Evolutionary conservation across 225 moss, liverwort and hornwort species (phyloP), one percentile per base, ranked within the genome.

Genomic region (Pseudisothecium myosuroides): DNA sequence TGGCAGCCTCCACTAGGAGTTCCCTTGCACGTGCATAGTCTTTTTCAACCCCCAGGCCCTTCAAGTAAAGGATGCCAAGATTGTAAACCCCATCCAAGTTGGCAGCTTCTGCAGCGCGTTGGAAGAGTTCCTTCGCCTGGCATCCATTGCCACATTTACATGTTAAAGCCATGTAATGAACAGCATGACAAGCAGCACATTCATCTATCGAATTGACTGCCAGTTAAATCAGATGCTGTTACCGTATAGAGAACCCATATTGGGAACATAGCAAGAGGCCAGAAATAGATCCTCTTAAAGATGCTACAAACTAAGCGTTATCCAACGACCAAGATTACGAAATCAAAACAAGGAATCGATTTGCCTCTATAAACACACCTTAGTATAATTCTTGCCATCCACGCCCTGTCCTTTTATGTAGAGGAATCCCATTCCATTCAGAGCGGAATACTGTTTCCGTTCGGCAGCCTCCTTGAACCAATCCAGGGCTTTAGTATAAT

Each of bases 331-430:
- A 59, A 63, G 67, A 84, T 69, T 60, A 67, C 50, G 21, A 76
- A 61, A 75, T 45, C 43, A 76, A 83, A 90, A 50, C 62, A 26
- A 74, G 87, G 74, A 83, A 82, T 54, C 28, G 74, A 81, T 69
- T 77, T 27, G 65, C 76, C 49, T 89, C 39, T 47, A 67, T 65
- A 82, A 24, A 74, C 90, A 83, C 71, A 99, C 98, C 96, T 95
- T 97, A 31, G 97, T 96, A 64, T 93, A 93, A 89, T 99, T 97
- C 89, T 93, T 96, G 91, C 93, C 96, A n/a, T 95, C 95, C 66
- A 99, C 97, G 88, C 98, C 98, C 81, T 94, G 95, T 58, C 98
- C 98, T 90, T 95, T 99, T 5, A 96, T 93, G 83, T 99, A 99
- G 21, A 99, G 94, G 80, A 94, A 97, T 26, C 98, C 98, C 66